Conservation (phyloP, 2,329 filamentous ascomycete species). For the Pestalotiopsis sp. region DNA sequence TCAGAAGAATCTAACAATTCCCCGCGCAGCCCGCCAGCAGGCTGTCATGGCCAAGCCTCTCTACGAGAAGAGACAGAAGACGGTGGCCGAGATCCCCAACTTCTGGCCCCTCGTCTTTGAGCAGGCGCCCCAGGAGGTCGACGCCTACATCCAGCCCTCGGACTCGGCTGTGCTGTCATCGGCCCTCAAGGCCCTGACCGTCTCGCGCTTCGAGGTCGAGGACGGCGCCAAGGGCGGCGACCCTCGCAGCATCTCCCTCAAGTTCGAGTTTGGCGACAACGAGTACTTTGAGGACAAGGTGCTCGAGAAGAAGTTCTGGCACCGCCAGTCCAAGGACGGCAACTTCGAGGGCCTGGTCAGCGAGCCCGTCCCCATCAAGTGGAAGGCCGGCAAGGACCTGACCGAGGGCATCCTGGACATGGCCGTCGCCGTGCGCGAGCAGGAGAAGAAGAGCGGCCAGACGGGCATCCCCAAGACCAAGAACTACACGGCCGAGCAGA, state of each 20-base stretch:
- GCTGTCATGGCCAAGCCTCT: constrained; percentile 67
- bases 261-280: constrained; percentile 78
- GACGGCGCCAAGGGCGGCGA: constrained; percentile 60
- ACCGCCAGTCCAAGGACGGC: constrained; percentile 66
- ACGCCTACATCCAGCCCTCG: constrained; percentile 81
- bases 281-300: constrained; percentile 76
- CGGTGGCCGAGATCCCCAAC: constrained; percentile 73
- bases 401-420: constrained; percentile 78
- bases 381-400: constrained; percentile 84
- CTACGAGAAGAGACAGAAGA: constrained; percentile 72
- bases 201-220: constrained; percentile 79
- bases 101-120: constrained; percentile 97
- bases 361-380: constrained; percentile 84
- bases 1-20: constrained; percentile 12
- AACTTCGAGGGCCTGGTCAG: constrained; percentile 75
- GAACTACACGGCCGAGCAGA: constrained; percentile 46
- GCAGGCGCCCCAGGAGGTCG: constrained; percentile 80
- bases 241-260: constrained; percentile 77
- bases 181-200: constrained; percentile 66
- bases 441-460: constrained; percentile 46
- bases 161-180: constrained; percentile 74
- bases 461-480: constrained; percentile 26
- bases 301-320: constrained; percentile 91
- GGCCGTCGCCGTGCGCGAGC: constrained; percentile 68
- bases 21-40: constrained; percentile 67